Conservation (phyloP, 208 protist genomes). For the Trypanosomatidae sp. region DNA sequence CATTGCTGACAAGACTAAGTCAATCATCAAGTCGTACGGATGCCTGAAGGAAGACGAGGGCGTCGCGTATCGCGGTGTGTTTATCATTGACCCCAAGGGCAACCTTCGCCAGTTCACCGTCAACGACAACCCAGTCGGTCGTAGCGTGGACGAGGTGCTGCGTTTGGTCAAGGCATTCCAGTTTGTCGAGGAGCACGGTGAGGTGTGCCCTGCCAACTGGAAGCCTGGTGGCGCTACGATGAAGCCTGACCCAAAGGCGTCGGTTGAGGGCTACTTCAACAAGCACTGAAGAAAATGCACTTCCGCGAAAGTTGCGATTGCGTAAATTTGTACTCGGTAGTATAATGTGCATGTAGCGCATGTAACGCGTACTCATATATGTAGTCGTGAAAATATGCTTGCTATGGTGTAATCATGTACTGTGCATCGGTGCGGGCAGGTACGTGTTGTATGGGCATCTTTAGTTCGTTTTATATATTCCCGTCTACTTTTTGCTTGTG, state of each 20-base stretch:
- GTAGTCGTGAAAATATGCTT: too few relatives aligned
- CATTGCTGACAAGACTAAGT: constrained; percentile 91
- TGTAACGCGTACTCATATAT: too few relatives aligned
- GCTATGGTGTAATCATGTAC: too few relatives aligned
- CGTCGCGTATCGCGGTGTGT: constrained; percentile 86
- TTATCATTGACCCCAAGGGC: constrained; percentile 93
- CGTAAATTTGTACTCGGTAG: too few relatives aligned
- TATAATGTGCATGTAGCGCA: too few relatives aligned
- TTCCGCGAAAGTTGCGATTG: too few relatives aligned
- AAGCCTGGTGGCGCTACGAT: constrained; percentile 83
- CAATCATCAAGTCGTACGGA: constrained; percentile 87
- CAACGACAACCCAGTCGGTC: constrained; percentile 94
- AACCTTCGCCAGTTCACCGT: constrained; percentile 89
- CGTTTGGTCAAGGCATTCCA: constrained; percentile 94
- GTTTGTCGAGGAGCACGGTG: constrained; percentile 89
- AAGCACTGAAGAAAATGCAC: constrained; percentile 16
- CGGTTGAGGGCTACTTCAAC: constrained; percentile 85
- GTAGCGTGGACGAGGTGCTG: constrained; percentile 91
- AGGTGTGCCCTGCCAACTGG: constrained; percentile 94
- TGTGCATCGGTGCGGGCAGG: too few relatives aligned
- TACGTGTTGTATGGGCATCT: too few relatives aligned
- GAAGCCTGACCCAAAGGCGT: constrained; percentile 86
- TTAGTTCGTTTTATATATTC: too few relatives aligned
- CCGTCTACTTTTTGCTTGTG: too few relatives aligned
- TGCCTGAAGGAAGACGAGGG: constrained; percentile 87